Evolutionary conservation across 306 rosid genomes (phyloP).

Genomic region (Gillenia trifoliata): DNA sequence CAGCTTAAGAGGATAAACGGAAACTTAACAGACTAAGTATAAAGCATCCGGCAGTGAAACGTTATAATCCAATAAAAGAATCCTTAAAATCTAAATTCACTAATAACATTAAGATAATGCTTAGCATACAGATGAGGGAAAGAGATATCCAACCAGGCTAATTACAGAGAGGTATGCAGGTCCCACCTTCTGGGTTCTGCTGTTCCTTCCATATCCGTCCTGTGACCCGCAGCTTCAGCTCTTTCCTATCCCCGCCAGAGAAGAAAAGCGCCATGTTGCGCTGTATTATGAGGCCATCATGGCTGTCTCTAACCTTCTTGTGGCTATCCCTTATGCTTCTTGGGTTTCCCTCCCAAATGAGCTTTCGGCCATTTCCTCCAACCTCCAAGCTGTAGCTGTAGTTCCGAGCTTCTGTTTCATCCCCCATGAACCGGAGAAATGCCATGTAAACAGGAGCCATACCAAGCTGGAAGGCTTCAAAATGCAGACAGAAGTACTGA

Average conservation of each 20-base stretch:
- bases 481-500: constrained; percentile 74
- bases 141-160: constrained; percentile 23
- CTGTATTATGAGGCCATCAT: constrained; percentile 67
- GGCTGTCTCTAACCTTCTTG: constrained; percentile 70
- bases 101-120: constrained; percentile 15
- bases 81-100: constrained; percentile 26
- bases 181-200: constrained; percentile 54
- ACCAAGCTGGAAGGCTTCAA: constrained; percentile 80
- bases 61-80: background rate
- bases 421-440: constrained; percentile 76
- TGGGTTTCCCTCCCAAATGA: constrained; percentile 66
- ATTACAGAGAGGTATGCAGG: constrained; percentile 56
- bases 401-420: constrained; percentile 55
- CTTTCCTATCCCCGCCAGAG: constrained; percentile 76
- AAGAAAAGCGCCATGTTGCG: constrained; percentile 77
- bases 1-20: background rate
- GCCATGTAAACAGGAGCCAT: constrained; percentile 79
- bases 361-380: constrained; percentile 66
- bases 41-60: background rate
- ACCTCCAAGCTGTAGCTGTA: constrained; percentile 77
- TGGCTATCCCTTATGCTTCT: constrained; percentile 70
- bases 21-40: background rate
- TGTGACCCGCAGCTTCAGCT: constrained; percentile 66
- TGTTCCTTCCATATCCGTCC: constrained; percentile 82
- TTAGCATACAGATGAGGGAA: constrained; percentile 16